Evolutionary conservation across 805 yeast genomes (phyloP).

Genomic region (Saccharomycopsis olivae): DNA sequence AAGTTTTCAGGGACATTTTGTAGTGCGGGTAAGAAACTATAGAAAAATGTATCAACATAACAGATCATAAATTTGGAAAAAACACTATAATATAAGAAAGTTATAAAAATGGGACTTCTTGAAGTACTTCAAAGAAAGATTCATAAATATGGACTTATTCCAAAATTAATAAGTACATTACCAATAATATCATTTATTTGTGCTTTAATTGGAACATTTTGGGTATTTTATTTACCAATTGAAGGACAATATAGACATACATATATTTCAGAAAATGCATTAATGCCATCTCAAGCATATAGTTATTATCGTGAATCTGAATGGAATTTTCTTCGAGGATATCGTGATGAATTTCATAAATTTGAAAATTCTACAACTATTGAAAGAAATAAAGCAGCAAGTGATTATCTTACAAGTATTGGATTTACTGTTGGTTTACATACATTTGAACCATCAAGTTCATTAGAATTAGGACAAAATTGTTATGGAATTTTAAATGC

Average conservation of each 20-base stretch:
- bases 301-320: slow-evolving; percentile 88
- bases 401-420: slow-evolving; percentile 52
- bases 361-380: slow-evolving; percentile 22
- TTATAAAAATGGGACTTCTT: slow-evolving; percentile 33
- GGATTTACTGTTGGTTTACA: slow-evolving; percentile 58
- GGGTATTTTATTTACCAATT: slow-evolving; percentile 59
- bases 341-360: slow-evolving; percentile 45
- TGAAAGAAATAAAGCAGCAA: slow-evolving; percentile 36
- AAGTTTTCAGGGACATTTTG: too few species aligned
- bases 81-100: too few species aligned
- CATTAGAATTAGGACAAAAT: slow-evolving; percentile 32
- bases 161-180: slow-evolving; percentile 32
- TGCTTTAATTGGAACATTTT: slow-evolving; percentile 37
- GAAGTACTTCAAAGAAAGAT: slow-evolving; percentile 35
- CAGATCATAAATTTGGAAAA: too few species aligned
- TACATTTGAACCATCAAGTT: slow-evolving; percentile 24
- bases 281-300: slow-evolving; percentile 93
- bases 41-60: too few species aligned
- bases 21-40: too few species aligned
- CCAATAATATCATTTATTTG: slow-evolving; percentile 35
- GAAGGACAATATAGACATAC: slow-evolving; percentile 78
- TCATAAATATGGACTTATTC: slow-evolving; percentile 35
- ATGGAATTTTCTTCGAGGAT: slow-evolving; percentile 87
- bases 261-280: slow-evolving; percentile 89
- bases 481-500: slow-evolving; percentile 82